Conservation (phyloP, 2,329 filamentous ascomycete species). For the Triangularia verruculosa region DNA sequence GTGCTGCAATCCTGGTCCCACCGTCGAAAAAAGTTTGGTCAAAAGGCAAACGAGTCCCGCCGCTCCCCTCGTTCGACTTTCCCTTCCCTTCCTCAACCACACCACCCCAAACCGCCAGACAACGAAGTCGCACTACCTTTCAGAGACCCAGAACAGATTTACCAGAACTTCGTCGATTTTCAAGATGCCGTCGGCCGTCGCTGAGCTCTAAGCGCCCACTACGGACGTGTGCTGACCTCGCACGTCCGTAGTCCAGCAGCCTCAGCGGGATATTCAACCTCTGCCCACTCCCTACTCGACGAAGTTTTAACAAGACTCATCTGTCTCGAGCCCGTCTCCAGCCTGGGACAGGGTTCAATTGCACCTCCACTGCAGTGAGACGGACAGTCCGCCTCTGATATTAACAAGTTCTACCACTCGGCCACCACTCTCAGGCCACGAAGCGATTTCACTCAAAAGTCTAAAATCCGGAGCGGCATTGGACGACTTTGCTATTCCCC, state of each 20-base stretch:
- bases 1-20: constrained; percentile 15
- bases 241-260: constrained; percentile 80
- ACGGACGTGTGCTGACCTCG: constrained; percentile 57
- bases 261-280: constrained; percentile 68
- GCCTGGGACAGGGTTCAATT: constrained; percentile 14
- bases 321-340: constrained; percentile 35
- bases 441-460: background rate
- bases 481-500: background rate
- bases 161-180: constrained; percentile 62
- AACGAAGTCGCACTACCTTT: constrained; percentile 61
- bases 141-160: constrained; percentile 36
- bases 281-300: constrained; percentile 57
- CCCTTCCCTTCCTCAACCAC: constrained; percentile 34
- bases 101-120: constrained; percentile 47
- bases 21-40: constrained; percentile 32
- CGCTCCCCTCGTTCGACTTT: constrained; percentile 33
- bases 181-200: constrained; percentile 72
- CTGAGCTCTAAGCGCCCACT: constrained; percentile 91
- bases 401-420: constrained; percentile 19
- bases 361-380: constrained; percentile 11
- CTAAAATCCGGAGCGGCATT: too few relatives aligned
- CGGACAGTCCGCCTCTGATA: constrained; percentile 28
- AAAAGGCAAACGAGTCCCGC: constrained; percentile 30
- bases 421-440: background rate
- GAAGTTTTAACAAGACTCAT: constrained; percentile 64